Percentiles rank a stretch among this genome's conserved stretches.
phyloP scores from a whole-genome alignment of 768 basidiomycete genomes.

The Pleurotus tuoliensis region DNA sequence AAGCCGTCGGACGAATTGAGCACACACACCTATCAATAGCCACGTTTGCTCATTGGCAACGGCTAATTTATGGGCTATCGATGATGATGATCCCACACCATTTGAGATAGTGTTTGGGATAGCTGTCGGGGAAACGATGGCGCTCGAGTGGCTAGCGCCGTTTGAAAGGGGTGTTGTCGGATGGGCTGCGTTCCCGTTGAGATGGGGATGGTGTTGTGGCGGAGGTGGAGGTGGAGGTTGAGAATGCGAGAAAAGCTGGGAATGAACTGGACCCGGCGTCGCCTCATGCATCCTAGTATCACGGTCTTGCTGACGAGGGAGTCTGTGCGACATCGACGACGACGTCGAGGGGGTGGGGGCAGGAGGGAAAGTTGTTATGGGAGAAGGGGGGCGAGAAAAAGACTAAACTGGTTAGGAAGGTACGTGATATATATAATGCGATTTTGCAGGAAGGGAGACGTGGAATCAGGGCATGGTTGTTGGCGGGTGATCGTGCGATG shows the following conservation, averaged over 20 bases:
- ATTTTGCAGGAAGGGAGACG: constrained; percentile 37
- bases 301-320: constrained; percentile 55
- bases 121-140: constrained; percentile 42
- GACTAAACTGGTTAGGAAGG: constrained; percentile 38
- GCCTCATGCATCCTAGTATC: constrained; percentile 62
- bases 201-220: constrained; percentile 32
- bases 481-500: constrained; percentile 52
- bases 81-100: constrained; percentile 24
- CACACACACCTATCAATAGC: constrained; percentile 81
- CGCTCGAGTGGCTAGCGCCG: constrained; percentile 34
- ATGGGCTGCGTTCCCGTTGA: constrained; percentile 47
- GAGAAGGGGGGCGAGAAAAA: constrained; percentile 44
- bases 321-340: constrained; percentile 54
- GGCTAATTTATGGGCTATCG: constrained; percentile 72
- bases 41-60: constrained; percentile 92
- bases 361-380: constrained; percentile 23
- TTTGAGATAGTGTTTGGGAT: constrained; percentile 27
- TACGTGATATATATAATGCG: constrained; percentile 52
- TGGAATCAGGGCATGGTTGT: constrained; percentile 38
- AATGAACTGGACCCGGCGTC: constrained; percentile 27
- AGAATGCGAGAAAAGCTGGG: constrained; percentile 36
- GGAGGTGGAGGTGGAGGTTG: constrained; percentile 29
- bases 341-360: constrained; percentile 15
- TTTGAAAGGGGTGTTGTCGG: constrained; percentile 48
- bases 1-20: background rate